Evolutionary conservation across 768 basidiomycete genomes (phyloP).

Genomic region (Tricholomella constricta): DNA sequence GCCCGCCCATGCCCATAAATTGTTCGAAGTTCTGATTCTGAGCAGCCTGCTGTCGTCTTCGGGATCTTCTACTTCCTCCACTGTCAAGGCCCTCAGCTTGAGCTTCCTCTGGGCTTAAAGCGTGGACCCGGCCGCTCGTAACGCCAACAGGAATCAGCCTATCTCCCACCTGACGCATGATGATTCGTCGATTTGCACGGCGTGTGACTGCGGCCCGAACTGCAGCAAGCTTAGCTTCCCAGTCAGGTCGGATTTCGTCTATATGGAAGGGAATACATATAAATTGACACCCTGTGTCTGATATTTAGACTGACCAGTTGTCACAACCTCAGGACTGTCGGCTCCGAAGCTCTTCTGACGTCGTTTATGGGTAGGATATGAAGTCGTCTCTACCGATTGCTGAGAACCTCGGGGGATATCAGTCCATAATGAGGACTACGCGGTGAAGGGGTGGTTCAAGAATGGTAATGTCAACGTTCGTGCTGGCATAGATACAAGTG

Average conservation of each 20-base stretch:
- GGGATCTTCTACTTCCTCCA: conserved; percentile 54
- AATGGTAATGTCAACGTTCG: not conserved
- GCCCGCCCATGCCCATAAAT: conserved; percentile 76
- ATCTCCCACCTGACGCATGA: conserved; percentile 98
- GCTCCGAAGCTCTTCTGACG: conserved; percentile 88
- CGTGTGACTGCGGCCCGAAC: conserved; percentile 96
- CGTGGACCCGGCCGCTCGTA: conserved; percentile 82
- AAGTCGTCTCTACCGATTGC: conserved; percentile 38
- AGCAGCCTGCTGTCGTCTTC: conserved; percentile 53
- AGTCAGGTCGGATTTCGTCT: conserved; percentile 98
- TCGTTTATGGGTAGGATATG: conserved; percentile 58
- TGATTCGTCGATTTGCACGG: conserved; percentile 92
- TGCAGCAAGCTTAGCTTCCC: conserved; percentile 94
- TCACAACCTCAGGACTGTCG: conserved; percentile 88
- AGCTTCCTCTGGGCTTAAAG: conserved; percentile 63
- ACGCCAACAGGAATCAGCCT: conserved; percentile 96
- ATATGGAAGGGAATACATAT: conserved; percentile 13
- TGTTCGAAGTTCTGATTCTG: conserved; percentile 64
- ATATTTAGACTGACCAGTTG: conserved; percentile 61
- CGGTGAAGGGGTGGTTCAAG: not conserved
- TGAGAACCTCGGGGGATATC: conserved; percentile 54
- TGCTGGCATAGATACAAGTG: not conserved
- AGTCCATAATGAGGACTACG: conserved; percentile 41
- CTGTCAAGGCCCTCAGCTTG: conserved; percentile 33
- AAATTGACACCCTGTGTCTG: conserved; percentile 1